Base-by-base conservation (phyloP, 495 filamentous ascomycete genomes). In the Usnea hakonensis region DNA sequence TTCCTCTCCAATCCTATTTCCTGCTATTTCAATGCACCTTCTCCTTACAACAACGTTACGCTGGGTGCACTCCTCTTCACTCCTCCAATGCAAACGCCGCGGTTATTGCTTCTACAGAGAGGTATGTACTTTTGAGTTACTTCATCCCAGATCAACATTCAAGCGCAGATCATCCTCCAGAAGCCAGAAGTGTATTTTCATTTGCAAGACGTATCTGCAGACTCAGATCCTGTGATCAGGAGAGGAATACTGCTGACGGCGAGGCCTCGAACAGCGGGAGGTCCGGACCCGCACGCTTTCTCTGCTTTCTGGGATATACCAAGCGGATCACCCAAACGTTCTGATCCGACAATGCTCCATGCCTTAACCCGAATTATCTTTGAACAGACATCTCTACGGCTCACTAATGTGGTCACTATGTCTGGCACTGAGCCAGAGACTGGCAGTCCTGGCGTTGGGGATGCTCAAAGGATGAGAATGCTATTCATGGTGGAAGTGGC, bases 281-380 rank as follows among this genome's bases (percentile, higher is more conserved):
- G 58, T 28, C 35, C 43, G 17, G 58, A 60, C 41, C 43, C 58
- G 36, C 32, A 60, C 41, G 58, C 58, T 35, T 60, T 59, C 36
- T 60, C 43, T 21, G 44, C 19, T n/a, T 43, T 35, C 19, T 60
- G 58, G 43, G 13, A 53, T 43, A 52, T 60, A 50, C 43, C 58
- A 1, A 36, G 30, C 8, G 58, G 58, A 21, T 60, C 50, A 23
- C 43, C 58, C 17, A 43, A 38, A 33, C 28, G 28, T 28, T 52
- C 26, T 21, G 58, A 60, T 60, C 35, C 8, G 19, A 50, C 58
- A 33, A 36, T 60, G 28, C 40, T 60, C 19, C 30, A 50, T 53
- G 36, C 58, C 30, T 38, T 60, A 13, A 28, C 19, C 17, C 43
- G 58, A 16, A 52, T 32, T n/a, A 36, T 60, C 19, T 35, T 50